phyloP scores from a whole-genome alignment of 768 basidiomycete species.

The Serendipita sp. region DNA sequence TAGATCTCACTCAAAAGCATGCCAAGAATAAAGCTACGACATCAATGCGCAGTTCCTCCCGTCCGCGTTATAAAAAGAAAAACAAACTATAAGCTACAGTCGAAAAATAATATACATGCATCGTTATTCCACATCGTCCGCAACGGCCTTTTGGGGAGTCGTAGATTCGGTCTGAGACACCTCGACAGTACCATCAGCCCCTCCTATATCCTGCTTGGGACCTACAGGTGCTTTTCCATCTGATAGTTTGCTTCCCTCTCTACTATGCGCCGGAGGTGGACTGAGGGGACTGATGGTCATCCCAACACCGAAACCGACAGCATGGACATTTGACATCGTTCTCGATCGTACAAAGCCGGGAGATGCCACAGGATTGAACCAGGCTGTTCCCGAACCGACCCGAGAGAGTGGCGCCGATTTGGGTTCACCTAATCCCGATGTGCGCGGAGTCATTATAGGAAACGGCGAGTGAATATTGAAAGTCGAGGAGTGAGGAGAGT shows the following conservation, averaged over 20 bases:
- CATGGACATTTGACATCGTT: not conserved
- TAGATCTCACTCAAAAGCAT: not conserved
- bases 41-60: too few relatives aligned
- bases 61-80: too few relatives aligned
- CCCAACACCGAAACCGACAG: not conserved
- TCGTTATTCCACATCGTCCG: too few relatives aligned
- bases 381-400: not conserved
- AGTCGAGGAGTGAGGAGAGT: not conserved
- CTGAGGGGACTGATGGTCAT: not conserved
- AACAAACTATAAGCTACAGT: too few relatives aligned
- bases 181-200: too few relatives aligned
- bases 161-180: too few relatives aligned
- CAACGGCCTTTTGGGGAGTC: too few relatives aligned
- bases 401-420: not conserved
- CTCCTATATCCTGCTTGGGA: not conserved
- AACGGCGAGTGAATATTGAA: constrained; percentile 4
- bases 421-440: not conserved
- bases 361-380: not conserved
- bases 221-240: not conserved
- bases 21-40: too few relatives aligned
- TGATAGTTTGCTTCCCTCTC: not conserved
- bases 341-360: not conserved
- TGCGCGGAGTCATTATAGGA: not conserved
- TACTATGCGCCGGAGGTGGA: not conserved
- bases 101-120: too few relatives aligned